Base-by-base conservation (phyloP, 2,329 filamentous ascomycete species). In the Calycina marina region DNA sequence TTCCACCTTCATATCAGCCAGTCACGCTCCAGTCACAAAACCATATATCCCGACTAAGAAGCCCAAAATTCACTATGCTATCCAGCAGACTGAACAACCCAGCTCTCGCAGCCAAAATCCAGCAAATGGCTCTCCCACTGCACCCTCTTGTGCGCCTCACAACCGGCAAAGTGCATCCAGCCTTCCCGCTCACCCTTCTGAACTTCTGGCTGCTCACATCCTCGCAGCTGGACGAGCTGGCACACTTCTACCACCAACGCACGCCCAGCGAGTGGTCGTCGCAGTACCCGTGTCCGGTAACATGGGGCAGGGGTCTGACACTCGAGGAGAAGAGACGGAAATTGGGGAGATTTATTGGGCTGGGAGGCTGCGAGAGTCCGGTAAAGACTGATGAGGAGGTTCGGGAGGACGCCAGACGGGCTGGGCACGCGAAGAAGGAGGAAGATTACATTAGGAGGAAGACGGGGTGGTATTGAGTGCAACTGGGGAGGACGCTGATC, bases 131-230 rank as follows among this genome's bases (percentile, higher is more conserved):
- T 13, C 65, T 80, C 8, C 63, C 62, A 14, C 68, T 85, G 14
- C 65, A 68, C 1, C 77, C 78, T 1, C 69, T 85, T 4, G 71
- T 79, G 5, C 68, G 74, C 54, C 56, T 77, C 42, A 61, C 62
- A 14, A 69, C 67, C 2, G 77, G 77, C 30, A 49, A 56, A n/a
- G 57, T 77, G 2, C 77, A 81, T 47, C 68, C 72, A 0, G 52
- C 60, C 34, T 85, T 79, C 52, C 79, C 79, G 1, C 47, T 50
- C 13, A 79, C 70, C 3, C 61, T 84, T 34, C 69, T 85, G 28
- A 65, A 68, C 50, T 82, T 79, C 56, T 81, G 77, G 66, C 71
- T 84, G 18, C 65, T 85, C 22, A 84, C 76, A 11, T 74, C 80
- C 51, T 56, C 56, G 17, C 64, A 85, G 55, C 71, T 83, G 34